A percentile compares a stretch with the other conserved stretches of the same genome.
Evolutionary conservation across 208 protist species (phyloP).

Genomic region (Trypanosoma caninum): DNA sequence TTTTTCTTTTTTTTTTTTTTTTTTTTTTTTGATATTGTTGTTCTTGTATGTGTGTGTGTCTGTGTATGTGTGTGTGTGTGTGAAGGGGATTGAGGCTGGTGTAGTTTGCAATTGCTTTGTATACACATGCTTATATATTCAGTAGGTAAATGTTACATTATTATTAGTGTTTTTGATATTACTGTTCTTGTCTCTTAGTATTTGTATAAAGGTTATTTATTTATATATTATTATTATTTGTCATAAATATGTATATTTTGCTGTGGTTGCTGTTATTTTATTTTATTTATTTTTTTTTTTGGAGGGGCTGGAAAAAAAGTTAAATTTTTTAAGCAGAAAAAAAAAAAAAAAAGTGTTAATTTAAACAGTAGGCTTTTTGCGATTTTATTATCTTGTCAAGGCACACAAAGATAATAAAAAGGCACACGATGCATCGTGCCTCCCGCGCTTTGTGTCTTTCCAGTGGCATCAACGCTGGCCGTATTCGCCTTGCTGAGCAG

Average conservation of each 20-base stretch:
- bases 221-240: no score
- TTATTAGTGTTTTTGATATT: slow-evolving; percentile 1
- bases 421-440: slow-evolving; percentile 9
- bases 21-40: slow-evolving; percentile 4
- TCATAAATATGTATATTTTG: neutral
- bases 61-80: neutral
- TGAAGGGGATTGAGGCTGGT: neutral
- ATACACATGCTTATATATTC: no score
- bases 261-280: neutral
- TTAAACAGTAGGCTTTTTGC: no score
- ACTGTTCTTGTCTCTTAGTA: neutral
- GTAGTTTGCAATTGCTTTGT: no score
- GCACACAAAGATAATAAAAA: no score
- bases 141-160: neutral
- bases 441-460: slow-evolving; percentile 25
- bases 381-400: no score
- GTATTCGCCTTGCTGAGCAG: slow-evolving; percentile 65
- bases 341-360: no score
- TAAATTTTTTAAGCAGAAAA: no score
- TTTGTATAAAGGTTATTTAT: no score
- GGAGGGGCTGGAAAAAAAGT: neutral
- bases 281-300: no score
- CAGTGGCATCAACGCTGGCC: slow-evolving; percentile 64
- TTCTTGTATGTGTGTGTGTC: slow-evolving; percentile 10
- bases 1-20: slow-evolving; percentile 11